phyloP scores from a whole-genome alignment of 176 grass and related monocot species.

The Guadua angustifolia region DNA sequence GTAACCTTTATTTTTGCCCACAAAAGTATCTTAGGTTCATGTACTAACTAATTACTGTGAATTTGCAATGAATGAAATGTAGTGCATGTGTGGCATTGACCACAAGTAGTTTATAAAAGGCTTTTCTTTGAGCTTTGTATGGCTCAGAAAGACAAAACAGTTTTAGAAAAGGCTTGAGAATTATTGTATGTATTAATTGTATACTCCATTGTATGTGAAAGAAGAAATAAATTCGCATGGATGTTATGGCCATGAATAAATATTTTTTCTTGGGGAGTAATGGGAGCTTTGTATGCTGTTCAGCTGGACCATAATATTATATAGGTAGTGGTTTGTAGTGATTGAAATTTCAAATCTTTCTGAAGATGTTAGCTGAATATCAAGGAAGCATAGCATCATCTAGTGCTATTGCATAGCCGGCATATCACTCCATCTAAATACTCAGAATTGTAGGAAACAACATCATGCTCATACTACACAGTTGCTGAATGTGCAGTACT shows the following conservation, averaged over 20 bases:
- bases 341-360: not conserved
- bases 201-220: not conserved
- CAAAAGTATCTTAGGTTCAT: not conserved
- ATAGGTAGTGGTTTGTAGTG: not conserved
- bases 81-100: not conserved
- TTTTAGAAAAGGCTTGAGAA: not conserved
- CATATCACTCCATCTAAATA: slow-evolving; percentile 19
- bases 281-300: not conserved
- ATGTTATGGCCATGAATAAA: not conserved
- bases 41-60: not conserved
- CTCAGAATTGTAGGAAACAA: not conserved
- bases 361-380: not conserved
- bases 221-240: not conserved
- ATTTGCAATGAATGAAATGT: slow-evolving; percentile 22
- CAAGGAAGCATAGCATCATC: slow-evolving; percentile 9
- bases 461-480: not conserved
- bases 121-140: not conserved
- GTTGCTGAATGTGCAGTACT: slow-evolving; percentile 14
- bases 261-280: not conserved
- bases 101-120: not conserved
- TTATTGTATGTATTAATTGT: slow-evolving; percentile 4
- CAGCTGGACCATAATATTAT: not conserved
- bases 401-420: not conserved
- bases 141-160: not conserved
- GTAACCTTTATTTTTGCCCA: slow-evolving; percentile 45